Base-by-base conservation (phyloP, 331 rosid species). In the Pyrus hybrid region DNA sequence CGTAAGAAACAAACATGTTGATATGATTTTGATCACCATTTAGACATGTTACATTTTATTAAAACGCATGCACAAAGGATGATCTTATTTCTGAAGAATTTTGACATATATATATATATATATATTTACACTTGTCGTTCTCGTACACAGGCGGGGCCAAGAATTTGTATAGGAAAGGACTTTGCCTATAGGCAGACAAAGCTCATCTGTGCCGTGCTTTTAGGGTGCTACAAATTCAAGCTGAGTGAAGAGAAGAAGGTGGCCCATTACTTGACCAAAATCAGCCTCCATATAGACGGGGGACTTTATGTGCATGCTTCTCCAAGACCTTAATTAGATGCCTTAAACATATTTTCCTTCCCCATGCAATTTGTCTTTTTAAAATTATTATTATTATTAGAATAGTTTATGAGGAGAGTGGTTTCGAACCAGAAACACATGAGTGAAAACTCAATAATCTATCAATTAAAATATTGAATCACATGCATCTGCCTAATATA, bases 71-170 rank as follows among this genome's bases (percentile, higher is more conserved):
- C 53, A 45, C 53, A 45, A 45, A 14, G 7, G 7, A 14, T 47
- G 20, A 47, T 4, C 5, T 6, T 17, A 29, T 2, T 51, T 70
- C 20, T 70, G 12, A 49, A 29, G 29, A 51, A 23, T 12, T 29
- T n/a, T 26, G 28, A 26, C 2, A 26, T 26, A 26, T 26, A 26
- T 3, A 3, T 6, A n/a, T n/a, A n/a, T n/a, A n/a, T n/a, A 32
- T 6, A 45, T 13, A 14, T 14, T 37, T 37, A 14, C 4, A 7
- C 7, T 21, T 65, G 4, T 49, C 13, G 12, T 17, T 25, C 13
- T 3, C 45, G 4, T 70, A 35, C 26, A 16, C 62, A 78, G 82
- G 82, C 77, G 20, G 82, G 77, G 28, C 82, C 82, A 22, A 78
- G 82, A 18, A 71, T 78, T 32, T 78, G 77, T 54, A 68, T 57